Base-by-base conservation (phyloP, 1,284 basidiomycete species). In the Ceratobasidium sp. region DNA sequence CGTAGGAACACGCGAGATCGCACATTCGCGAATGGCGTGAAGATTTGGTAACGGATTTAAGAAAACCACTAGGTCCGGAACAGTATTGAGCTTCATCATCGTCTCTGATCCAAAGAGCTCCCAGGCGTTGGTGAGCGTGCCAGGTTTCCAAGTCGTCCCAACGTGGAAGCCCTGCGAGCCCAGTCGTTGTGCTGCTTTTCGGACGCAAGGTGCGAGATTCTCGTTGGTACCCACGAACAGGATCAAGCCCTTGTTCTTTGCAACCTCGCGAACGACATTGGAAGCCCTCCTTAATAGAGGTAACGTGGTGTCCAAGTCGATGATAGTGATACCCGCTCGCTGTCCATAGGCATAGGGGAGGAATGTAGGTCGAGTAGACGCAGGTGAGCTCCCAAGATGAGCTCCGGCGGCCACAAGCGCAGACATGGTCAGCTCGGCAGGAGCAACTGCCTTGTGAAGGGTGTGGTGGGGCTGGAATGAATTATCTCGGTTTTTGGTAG, bases 321-420 rank as follows among this genome's bases (percentile, higher is more conserved):
- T 98, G 80, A 98, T 88, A 63, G 94, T 94, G 74, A 98, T 88
- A 16, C 92, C 94, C 43, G 95, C 89, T 69, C 98, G 93, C 28
- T 89, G 89, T 74, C 97, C 98, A 80, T 98, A 98, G 54, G 97
- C 91, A 80, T 95, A 96, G n/a, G 96, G 94, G 77, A 92, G 87
- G 80, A 94, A 96, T 76, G 95, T 90, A 21, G 93, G 91, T 80
- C 94, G 91, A 85, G 97, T 91, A 75, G 93, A 88, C 1, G 90
- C 86, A 61, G 88, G 87, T 30, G 91, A 87, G 80, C 99, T 97
- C 3, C 98, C 98, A 54, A 99, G 89, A 79, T 98, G 97, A 13
- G 98, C 96, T 38, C 95, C 95, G 7, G 96, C 87, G 0, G 98
- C 96, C 50, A 98, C 84, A 73, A 99, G 89, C 55, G 96, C 92